These are phyloP conservation scores for Pseudocercospora crystallina DNA, from an alignment of 2,329 filamentous ascomycete species.

Conservation along the genomic window DNA sequence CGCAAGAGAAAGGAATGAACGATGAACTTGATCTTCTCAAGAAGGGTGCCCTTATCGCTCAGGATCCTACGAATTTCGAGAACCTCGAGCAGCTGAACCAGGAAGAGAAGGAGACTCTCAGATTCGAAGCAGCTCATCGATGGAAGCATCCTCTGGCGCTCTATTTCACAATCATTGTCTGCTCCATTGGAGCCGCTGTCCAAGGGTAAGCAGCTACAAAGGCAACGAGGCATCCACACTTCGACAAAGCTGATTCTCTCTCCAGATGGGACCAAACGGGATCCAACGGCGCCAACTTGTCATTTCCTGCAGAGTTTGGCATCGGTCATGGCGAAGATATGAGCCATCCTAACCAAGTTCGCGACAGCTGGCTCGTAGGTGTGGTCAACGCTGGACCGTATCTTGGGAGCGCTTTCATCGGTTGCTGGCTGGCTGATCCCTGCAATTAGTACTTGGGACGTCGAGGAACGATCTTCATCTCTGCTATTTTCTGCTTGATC, in stretches of 20 bases:
- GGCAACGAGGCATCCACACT: no score
- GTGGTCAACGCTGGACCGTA: conserved; percentile 63
- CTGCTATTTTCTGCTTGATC: conserved; percentile 59
- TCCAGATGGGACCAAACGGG: conserved; percentile 16
- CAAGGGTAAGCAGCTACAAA: no score
- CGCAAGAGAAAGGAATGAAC: conserved; percentile 44
- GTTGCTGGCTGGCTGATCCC: conserved; percentile 44
- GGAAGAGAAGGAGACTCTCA: conserved; percentile 43
- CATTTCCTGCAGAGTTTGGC: conserved; percentile 44
- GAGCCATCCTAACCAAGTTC: conserved; percentile 37
- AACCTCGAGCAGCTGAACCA: conserved; percentile 44
- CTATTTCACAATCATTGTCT: conserved; percentile 53
- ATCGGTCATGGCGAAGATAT: conserved; percentile 26
- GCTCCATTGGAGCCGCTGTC: conserved; percentile 53
- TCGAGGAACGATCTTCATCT: conserved; percentile 41
- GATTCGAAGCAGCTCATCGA: conserved; percentile 48
- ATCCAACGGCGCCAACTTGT: conserved; percentile 55
- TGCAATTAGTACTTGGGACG: conserved; percentile 36
- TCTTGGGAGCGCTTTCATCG: conserved; percentile 41
- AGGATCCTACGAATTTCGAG: conserved; percentile 49
- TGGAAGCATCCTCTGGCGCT: conserved; percentile 52
- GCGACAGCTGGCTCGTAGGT: conserved; percentile 62
- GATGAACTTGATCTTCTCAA: conserved; percentile 45
- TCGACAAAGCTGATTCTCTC: no score
- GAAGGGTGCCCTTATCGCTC: conserved; percentile 52